Conservation (phyloP, 164 flowering plant genomes). For the Pachysandra terminalis region DNA sequence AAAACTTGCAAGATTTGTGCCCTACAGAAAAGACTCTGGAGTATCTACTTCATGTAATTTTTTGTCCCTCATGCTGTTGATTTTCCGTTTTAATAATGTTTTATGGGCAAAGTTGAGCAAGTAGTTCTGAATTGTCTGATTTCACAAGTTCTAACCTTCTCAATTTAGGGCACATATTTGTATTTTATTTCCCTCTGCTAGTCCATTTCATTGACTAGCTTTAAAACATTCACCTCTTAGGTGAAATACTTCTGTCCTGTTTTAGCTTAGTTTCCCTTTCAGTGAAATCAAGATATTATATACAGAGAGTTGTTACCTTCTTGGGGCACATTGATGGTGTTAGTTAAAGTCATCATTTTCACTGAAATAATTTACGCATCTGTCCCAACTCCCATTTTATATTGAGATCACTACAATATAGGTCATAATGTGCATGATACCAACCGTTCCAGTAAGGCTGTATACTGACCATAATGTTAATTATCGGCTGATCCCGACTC, state of each 20-base stretch:
- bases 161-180: not conserved
- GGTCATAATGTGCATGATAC: too few relatives aligned
- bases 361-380: too few relatives aligned
- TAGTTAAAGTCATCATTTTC: too few relatives aligned
- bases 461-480: too few relatives aligned
- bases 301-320: not conserved
- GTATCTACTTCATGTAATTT: conserved; percentile 54
- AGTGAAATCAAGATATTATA: not conserved
- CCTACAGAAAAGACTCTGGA: conserved; percentile 18
- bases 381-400: not conserved
- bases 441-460: too few relatives aligned
- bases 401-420: too few relatives aligned
- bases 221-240: too few relatives aligned
- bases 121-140: not conserved
- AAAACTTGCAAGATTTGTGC: conserved; percentile 18
- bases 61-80: not conserved
- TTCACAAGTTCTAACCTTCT: not conserved
- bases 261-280: not conserved
- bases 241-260: not conserved
- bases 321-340: too few relatives aligned
- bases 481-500: too few relatives aligned
- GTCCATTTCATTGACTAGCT: not conserved
- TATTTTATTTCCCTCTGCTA: not conserved
- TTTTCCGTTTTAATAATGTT: not conserved
- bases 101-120: not conserved